Base-by-base conservation (phyloP, 2,329 filamentous ascomycete genomes). In the Diaporthe australafricana region DNA sequence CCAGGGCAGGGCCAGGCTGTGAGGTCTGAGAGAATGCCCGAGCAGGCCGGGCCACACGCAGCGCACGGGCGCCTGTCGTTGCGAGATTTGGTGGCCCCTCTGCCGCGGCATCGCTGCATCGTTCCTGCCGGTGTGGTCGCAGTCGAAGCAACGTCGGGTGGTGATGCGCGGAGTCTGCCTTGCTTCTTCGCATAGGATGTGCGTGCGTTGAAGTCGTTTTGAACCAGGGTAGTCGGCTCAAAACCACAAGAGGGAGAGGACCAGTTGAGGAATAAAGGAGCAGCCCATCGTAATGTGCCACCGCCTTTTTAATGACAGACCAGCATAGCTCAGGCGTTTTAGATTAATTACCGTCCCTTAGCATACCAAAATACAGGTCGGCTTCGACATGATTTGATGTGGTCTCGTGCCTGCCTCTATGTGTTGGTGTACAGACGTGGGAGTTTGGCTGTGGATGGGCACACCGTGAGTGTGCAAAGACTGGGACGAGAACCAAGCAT, bases 1-100 rank as follows among this genome's bases (percentile, higher is more conserved):
- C 5, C 48, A 53, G 1, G 78, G 78, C 11, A 77, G 77, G 66
- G 79, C 79, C 20, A 78, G 75, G 70, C 70, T 81, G 32, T 80
- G 63, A 73, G 40, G n/a, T n/a, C n/a, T n/a, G 16, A 38, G 30
- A 6, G 14, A 16, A n/a, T 3, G 1, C 4, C 32, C 11, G 30
- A 17, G 42, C 6, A 2, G 8, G 12, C 12, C 27, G n/a, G n/a
- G n/a, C n/a, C 14, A 16, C 38, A 40, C 38, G 14, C 11, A 11
- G 8, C 38, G 38, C 38, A 16, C 38, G 8, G 38, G 14, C 9
- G 38, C 38, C 14, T 40, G 14, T 40, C 38, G n/a, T 40, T 11
- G 38, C 38, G 38, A 16, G 38, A 16, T 8, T 3, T 3, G 11
- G 11, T 3, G 38, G 38, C 11, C 6, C 5, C 9, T 7, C 42